Conservation (phyloP, 2,329 filamentous ascomycete genomes). For the Aspergillus fischeri region DNA sequence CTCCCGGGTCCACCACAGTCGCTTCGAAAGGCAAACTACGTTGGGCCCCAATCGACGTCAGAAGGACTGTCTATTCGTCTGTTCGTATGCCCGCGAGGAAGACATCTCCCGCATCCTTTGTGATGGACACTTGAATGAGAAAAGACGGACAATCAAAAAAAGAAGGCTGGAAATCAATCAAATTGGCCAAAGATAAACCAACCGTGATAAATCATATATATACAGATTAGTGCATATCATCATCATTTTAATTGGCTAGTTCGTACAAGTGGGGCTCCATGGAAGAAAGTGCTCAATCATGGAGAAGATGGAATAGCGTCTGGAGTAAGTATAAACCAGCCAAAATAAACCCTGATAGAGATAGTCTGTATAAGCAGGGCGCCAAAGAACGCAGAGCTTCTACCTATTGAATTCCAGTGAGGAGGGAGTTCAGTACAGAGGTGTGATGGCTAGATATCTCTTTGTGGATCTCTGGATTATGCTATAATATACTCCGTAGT, state of each 20-base stretch:
- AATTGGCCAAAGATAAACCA: too few relatives aligned
- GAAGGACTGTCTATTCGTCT: constrained; percentile 1
- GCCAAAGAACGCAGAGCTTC: too few relatives aligned
- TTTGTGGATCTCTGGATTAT: too few relatives aligned
- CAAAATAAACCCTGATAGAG: too few relatives aligned
- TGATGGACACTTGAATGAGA: neutral
- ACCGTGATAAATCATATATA: neutral
- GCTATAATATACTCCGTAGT: too few relatives aligned
- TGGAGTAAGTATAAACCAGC: too few relatives aligned
- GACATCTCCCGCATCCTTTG: neutral
- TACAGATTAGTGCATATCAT: neutral
- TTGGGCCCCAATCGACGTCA: neutral
- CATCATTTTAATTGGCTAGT: neutral
- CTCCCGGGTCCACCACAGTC: neutral
- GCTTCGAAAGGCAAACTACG: neutral
- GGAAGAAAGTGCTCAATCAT: neutral
- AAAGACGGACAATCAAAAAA: neutral
- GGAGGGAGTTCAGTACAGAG: too few relatives aligned
- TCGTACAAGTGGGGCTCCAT: constrained; percentile 6
- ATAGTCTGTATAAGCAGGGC: too few relatives aligned
- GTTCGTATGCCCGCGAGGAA: neutral
- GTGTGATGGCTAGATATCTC: too few relatives aligned
- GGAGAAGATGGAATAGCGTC: too few relatives aligned
- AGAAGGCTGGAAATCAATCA: too few relatives aligned
- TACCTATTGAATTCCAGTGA: too few relatives aligned